A percentile compares a stretch with the other conserved stretches of the same genome.
These are phyloP conservation scores for Pichia membranifaciens DNA, from an alignment of 805 yeast species.

Conservation along the genomic window DNA sequence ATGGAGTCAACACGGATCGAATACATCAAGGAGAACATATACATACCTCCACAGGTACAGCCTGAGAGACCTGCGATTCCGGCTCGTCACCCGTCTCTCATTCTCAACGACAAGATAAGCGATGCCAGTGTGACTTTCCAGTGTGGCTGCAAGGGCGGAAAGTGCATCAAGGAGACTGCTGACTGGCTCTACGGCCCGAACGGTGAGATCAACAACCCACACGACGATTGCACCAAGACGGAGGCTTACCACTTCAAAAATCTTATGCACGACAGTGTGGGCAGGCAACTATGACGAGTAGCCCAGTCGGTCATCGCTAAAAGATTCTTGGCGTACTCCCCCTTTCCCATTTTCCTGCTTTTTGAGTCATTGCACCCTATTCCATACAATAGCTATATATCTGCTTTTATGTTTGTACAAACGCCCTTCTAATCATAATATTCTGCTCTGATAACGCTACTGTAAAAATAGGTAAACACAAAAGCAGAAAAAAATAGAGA, in stretches of 20 bases:
- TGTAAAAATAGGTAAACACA: no score
- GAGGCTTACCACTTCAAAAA: constrained; percentile 28
- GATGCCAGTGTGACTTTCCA: constrained; percentile 24
- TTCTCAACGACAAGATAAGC: constrained; percentile 27
- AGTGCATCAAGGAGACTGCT: constrained; percentile 31
- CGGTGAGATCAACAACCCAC: constrained; percentile 28
- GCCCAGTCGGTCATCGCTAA: no score
- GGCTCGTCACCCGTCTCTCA: constrained; percentile 31
- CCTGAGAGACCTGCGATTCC: constrained; percentile 27
- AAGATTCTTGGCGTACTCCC: no score
- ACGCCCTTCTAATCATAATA: no score
- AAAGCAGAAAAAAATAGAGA: no score
- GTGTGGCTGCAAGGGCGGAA: constrained; percentile 33
- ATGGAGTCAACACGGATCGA: constrained; percentile 31
- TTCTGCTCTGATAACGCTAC: no score
- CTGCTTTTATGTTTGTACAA: no score
- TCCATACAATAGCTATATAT: no score
- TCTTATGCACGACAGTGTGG: constrained; percentile 21
- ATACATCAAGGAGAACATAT: constrained; percentile 29
- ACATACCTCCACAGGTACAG: constrained; percentile 26
- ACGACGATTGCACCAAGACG: constrained; percentile 23
- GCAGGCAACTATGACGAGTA: constrained; percentile 17
- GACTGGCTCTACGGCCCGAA: constrained; percentile 32
- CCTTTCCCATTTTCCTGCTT: no score
- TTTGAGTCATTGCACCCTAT: no score